A percentile compares a stretch with the other conserved stretches of the same genome.
phyloP scores from a whole-genome alignment of 2,329 filamentous ascomycete species.

The Trichoderma harzianum region DNA sequence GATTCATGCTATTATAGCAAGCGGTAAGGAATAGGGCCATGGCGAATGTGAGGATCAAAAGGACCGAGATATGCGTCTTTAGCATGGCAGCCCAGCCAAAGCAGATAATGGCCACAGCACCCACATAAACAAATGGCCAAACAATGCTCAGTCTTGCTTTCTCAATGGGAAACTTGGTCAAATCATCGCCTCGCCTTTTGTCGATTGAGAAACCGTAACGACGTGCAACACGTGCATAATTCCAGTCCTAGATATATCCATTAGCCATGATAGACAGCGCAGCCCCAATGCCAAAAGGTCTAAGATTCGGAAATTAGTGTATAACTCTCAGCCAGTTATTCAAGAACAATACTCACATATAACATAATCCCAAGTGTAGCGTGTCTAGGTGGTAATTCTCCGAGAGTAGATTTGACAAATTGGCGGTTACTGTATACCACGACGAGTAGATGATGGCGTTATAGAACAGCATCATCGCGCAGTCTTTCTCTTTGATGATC shows the following conservation, averaged over 20 bases:
- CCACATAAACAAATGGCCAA: slow-evolving; percentile 5
- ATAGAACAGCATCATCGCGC: neutral
- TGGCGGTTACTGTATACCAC: neutral
- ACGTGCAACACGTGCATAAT: neutral
- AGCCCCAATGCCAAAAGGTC: slow-evolving; percentile 1
- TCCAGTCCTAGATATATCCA: slow-evolving; percentile 5
- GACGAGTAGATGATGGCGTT: neutral
- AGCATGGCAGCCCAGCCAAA: slow-evolving; percentile 1
- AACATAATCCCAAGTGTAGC: neutral
- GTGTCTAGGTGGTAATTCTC: neutral
- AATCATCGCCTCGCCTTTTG: slow-evolving; percentile 4
- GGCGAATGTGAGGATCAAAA: slow-evolving; percentile 6
- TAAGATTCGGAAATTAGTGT: neutral
- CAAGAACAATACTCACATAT: neutral
- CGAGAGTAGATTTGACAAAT: neutral
- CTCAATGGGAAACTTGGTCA: neutral
- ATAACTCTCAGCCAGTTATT: neutral
- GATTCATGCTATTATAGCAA: slow-evolving; percentile 16
- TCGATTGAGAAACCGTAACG: neutral
- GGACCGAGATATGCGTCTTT: neutral
- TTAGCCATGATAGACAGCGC: neutral
- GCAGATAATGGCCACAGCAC: neutral
- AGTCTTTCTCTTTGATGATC: neutral
- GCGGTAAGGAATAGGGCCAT: slow-evolving; percentile 4
- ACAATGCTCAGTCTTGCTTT: neutral